Conservation (phyloP, 139 green algal species). For the Pedinophyceae sp. region DNA sequence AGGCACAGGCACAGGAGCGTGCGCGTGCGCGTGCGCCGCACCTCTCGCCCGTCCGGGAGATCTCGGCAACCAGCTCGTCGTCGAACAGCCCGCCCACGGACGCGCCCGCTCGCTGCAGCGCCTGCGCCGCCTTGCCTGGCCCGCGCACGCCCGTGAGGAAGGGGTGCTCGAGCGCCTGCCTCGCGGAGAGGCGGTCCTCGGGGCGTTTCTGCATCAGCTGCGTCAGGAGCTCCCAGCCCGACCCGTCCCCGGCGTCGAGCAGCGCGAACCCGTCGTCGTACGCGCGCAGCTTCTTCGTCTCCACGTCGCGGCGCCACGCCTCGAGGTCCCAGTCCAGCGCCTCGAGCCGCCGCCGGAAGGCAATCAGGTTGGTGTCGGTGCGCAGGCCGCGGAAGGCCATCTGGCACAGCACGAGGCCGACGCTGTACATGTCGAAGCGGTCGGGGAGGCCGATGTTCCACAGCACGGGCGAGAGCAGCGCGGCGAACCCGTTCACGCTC, state of each 20-base stretch:
- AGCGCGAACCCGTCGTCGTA: background rate
- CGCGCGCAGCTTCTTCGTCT: background rate
- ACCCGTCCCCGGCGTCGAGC: background rate
- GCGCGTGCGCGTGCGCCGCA: background rate
- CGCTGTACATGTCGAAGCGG: conserved; percentile 75
- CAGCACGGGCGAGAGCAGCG: conserved; percentile 66
- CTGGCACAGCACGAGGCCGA: conserved; percentile 54
- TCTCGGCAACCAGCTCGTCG: too few species aligned
- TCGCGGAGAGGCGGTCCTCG: too few species aligned
- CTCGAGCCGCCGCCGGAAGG: conserved; percentile 37
- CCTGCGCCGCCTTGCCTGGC: too few species aligned
- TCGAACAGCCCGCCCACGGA: too few species aligned
- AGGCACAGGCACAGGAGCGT: background rate
- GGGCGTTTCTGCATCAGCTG: background rate
- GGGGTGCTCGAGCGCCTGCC: background rate
- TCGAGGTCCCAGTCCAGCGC: background rate
- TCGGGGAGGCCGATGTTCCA: conserved; percentile 70
- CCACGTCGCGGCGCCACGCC: background rate
- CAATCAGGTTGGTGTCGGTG: conserved; percentile 27
- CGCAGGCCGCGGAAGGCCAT: conserved; percentile 51
- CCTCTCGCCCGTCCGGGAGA: background rate
- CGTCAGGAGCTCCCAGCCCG: background rate
- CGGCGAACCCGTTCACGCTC: conserved; percentile 1
- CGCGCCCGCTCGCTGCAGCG: background rate
- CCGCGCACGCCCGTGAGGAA: background rate